Evolutionary conservation across 108 stramenopile genomes (phyloP).

Genomic region (Pseudonitzschia delicatissima): DNA sequence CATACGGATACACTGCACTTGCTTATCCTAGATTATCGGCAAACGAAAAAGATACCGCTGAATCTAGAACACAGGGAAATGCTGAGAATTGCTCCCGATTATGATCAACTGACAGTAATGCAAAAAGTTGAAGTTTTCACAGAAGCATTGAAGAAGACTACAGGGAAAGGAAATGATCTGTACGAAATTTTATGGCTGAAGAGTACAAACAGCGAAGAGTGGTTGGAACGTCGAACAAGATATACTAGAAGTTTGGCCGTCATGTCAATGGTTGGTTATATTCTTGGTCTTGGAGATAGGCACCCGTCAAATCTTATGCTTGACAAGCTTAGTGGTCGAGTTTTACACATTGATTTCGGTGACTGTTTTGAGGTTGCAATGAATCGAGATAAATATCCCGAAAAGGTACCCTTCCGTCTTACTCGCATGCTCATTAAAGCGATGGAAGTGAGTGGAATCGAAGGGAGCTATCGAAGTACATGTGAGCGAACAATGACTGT

Average conservation of each 20-base stretch:
- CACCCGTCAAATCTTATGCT: conserved; percentile 93
- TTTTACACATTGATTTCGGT: conserved; percentile 95
- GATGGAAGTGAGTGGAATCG: conserved; percentile 98
- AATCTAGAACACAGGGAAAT: conserved; percentile 97
- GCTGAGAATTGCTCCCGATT: conserved; percentile 85
- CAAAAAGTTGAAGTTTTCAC: conserved; percentile 98
- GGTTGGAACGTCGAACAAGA: conserved; percentile 95
- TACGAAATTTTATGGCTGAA: conserved; percentile 96
- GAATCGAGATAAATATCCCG: conserved; percentile 98
- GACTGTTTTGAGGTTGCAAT: conserved; percentile 99
- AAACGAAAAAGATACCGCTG: conserved; percentile 81
- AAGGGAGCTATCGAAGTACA: conserved; percentile 96
- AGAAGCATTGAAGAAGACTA: conserved; percentile 80
- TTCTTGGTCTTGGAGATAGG: conserved; percentile 89
- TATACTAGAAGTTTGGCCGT: conserved; percentile 97
- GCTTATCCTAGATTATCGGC: conserved; percentile 93
- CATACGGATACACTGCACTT: conserved; percentile 97
- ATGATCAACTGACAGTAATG: conserved; percentile 92
- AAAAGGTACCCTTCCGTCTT: conserved; percentile 97
- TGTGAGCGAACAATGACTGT: conserved; percentile 97
- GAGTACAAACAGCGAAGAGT: conserved; percentile 92
- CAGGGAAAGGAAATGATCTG: conserved; percentile 90
- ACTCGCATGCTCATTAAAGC: conserved; percentile 99
- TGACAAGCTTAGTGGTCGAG: conserved; percentile 89
- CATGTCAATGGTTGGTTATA: conserved; percentile 99